Base-by-base conservation (phyloP, 1,139 yeast species). In the Tardiomyces blankii region DNA sequence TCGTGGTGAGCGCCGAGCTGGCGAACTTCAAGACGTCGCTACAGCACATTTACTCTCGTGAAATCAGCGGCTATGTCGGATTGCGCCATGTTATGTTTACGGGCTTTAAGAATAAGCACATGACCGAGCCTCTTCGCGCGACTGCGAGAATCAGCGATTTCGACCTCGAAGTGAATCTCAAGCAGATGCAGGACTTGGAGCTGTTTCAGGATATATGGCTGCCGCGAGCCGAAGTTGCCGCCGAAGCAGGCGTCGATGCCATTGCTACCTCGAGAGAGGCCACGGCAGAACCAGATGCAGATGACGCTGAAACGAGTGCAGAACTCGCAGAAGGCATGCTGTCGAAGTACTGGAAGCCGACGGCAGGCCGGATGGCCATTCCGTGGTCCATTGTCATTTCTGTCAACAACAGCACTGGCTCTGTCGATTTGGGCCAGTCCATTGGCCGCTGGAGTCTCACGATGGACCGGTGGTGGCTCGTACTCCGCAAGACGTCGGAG, bases 11-110 rank as follows among this genome's bases (percentile, higher is more conserved):
- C 18, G 9, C 39, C 3, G 19, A 16, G 39, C 21, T 35, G 3
- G 11, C 19, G 4, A 35, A 35, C 39, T 16, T 35, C 21, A 35
- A 16, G 25, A 83, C 91, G 0, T 80, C 89, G 1, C 67, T 91
- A 39, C 96, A 88, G 57, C 98, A 91, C 62, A 78, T 86, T 16
- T 91, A 87, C 59, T 89, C 97, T 0, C 75, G 95, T 50, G 95
- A 87, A 53, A 76, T 83, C 0, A 86, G 95, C 69, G 95, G 94
- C 0, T 80, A 84, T 13, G 64, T 86, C 14, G 66, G 68, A 1
- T 63, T 85, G n/a, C 69, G 76, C n/a, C 67, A 71, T 38, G 63
- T 82, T 5, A 59, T 77, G 27, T 28, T 72, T 12, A 65, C 68
- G 12, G 67, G 54, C 2, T 55, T 60, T 40, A 60, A 62, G 43